phyloP scores from a whole-genome alignment of 352 stramenopile species.

The Pythium guiyangense region DNA sequence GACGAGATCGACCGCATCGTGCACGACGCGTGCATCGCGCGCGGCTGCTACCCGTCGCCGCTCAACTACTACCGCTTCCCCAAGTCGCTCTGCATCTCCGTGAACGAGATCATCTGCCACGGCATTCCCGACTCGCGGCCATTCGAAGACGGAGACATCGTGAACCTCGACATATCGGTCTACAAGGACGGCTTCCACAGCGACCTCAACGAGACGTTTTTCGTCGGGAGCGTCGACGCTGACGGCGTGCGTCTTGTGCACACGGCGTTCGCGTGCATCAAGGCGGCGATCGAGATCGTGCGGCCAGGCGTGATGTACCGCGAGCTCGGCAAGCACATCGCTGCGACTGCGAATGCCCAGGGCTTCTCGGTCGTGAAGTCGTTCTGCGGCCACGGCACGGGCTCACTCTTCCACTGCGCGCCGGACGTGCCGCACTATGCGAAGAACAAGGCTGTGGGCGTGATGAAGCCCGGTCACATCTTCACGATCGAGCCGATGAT shows the following conservation, averaged over 20 bases:
- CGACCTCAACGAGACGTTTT: constrained; percentile 98
- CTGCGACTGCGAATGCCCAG: constrained; percentile 76
- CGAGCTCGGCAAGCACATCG: constrained; percentile 94
- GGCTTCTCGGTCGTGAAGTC: constrained; percentile 94
- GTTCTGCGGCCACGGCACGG: constrained; percentile 98
- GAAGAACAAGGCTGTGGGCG: constrained; percentile 99
- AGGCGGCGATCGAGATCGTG: constrained; percentile 81
- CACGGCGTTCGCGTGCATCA: constrained; percentile 94
- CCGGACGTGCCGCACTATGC: constrained; percentile 98
- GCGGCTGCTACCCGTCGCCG: constrained; percentile 94
- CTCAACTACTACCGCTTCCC: constrained; percentile 98
- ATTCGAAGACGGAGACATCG: constrained; percentile 96
- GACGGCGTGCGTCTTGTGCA: constrained; percentile 90
- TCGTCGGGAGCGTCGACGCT: constrained; percentile 95
- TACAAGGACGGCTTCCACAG: constrained; percentile 97
- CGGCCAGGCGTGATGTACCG: constrained; percentile 95
- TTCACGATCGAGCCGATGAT: constrained; percentile 99
- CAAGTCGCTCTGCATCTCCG: constrained; percentile 88
- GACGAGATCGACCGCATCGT: constrained; percentile 97
- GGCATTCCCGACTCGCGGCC: constrained; percentile 96
- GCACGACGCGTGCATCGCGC: constrained; percentile 90
- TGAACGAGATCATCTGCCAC: constrained; percentile 97
- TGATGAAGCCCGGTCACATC: too few species aligned
- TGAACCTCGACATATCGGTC: constrained; percentile 98
- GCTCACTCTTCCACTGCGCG: constrained; percentile 94